phyloP scores from a whole-genome alignment of 495 filamentous ascomycete genomes.

The Jackrogersella multiformis region DNA sequence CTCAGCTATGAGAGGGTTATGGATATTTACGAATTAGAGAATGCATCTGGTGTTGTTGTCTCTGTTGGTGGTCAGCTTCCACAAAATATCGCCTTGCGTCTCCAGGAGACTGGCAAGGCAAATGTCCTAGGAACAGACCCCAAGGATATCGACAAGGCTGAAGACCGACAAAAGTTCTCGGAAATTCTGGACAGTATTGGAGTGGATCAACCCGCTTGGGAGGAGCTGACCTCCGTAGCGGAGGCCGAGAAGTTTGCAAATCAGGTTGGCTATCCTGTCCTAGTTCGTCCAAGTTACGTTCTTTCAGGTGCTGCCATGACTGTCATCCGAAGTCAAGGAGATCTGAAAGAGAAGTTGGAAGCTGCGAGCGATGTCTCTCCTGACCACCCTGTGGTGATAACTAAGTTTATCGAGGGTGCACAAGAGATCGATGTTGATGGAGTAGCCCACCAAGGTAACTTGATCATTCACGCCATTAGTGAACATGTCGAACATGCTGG shows the following conservation, averaged over 20 bases:
- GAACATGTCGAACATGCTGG: conserved; percentile 98
- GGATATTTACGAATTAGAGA: conserved; percentile 98
- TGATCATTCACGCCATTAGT: conserved; percentile 93
- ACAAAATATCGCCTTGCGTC: conserved; percentile 93
- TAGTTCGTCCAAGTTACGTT: conserved; percentile 96
- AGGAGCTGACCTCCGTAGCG: conserved; percentile 90
- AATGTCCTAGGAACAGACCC: conserved; percentile 92
- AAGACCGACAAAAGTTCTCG: conserved; percentile 98
- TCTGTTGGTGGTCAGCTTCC: conserved; percentile 96
- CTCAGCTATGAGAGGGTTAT: conserved; percentile 96
- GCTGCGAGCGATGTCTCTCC: conserved; percentile 92
- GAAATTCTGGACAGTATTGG: conserved; percentile 94
- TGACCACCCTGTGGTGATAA: conserved; percentile 98
- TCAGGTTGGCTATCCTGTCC: conserved; percentile 89
- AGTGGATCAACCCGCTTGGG: conserved; percentile 97
- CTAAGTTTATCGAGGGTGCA: conserved; percentile 97
- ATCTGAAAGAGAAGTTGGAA: conserved; percentile 88
- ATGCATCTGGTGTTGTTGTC: conserved; percentile 87
- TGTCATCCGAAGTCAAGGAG: conserved; percentile 91
- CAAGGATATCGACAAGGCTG: conserved; percentile 93
- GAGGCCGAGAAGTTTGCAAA: conserved; percentile 88
- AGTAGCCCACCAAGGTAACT: conserved; percentile 84
- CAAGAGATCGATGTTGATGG: conserved; percentile 98
- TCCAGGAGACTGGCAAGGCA: conserved; percentile 91
- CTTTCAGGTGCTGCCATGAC: conserved; percentile 99